Percentiles rank a stretch among this genome's conserved stretches.
phyloP scores from a whole-genome alignment of 176 grass and related monocot species.

The Phragmites australis region DNA sequence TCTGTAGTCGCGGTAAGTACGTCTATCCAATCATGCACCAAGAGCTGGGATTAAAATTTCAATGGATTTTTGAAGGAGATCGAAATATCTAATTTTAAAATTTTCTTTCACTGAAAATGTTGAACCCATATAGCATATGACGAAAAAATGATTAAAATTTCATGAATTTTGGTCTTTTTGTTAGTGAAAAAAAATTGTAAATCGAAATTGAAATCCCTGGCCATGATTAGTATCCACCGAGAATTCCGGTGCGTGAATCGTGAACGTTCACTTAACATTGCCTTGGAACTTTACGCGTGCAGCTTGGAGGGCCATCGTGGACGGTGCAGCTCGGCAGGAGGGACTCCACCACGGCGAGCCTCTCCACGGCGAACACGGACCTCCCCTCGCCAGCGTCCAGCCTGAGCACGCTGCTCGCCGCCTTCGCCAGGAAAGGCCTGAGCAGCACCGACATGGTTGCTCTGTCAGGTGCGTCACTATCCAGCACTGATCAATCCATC shows the following conservation, averaged over 20 bases:
- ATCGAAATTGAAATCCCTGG: no score
- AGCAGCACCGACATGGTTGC: constrained; percentile 58
- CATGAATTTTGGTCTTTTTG: no score
- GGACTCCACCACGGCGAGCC: constrained; percentile 51
- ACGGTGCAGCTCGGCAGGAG: constrained; percentile 46
- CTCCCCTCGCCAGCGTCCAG: constrained; percentile 38
- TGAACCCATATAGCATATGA: no score
- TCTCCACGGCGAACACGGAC: constrained; percentile 30
- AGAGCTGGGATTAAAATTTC: no score
- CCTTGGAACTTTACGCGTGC: background rate
- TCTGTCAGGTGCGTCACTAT: constrained; percentile 51
- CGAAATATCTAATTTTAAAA: no score
- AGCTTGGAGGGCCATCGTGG: constrained; percentile 52
- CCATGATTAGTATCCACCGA: no score
- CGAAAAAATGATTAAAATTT: no score
- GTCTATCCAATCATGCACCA: background rate
- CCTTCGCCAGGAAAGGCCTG: constrained; percentile 49
- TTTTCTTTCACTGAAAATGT: no score
- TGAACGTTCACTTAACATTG: background rate
- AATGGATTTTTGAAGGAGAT: no score
- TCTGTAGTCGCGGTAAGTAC: constrained; percentile 51
- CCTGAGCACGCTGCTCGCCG: constrained; percentile 37
- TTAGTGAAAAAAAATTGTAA: no score
- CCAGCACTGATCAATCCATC: background rate
- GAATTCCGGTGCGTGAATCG: no score